Evolutionary conservation across 768 basidiomycete species (phyloP).

Genomic region (Coprinellus aureogranulatus): DNA sequence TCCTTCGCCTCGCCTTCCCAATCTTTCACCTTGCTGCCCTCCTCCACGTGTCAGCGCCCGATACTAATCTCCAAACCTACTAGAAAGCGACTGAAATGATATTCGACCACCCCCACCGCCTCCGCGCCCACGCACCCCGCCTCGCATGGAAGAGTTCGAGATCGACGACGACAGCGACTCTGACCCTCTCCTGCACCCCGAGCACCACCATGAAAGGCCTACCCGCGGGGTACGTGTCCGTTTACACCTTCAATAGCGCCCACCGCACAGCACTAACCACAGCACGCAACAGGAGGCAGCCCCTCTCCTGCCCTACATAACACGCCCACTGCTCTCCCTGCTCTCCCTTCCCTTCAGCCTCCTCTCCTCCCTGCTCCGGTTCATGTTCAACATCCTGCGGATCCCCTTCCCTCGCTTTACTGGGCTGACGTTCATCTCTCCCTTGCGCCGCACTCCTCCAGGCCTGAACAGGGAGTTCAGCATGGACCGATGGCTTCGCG

Average conservation of each 20-base stretch:
- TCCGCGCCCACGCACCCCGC: slow-evolving; percentile 1
- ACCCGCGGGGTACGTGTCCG: background rate
- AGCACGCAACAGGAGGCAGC: slow-evolving; percentile 11
- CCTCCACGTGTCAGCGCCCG: background rate
- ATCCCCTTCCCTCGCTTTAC: slow-evolving; percentile 63
- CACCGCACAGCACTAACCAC: slow-evolving; percentile 6
- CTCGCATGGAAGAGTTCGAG: slow-evolving; percentile 39
- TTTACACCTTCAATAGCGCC: too few species aligned
- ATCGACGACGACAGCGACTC: slow-evolving; percentile 41
- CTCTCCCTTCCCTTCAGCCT: slow-evolving; percentile 61
- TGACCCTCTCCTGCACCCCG: background rate
- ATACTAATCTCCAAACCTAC: background rate
- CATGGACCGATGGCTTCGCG: slow-evolving; percentile 73
- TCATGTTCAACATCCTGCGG: slow-evolving; percentile 64
- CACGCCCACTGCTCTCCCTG: slow-evolving; percentile 45
- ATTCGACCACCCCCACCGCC: slow-evolving; percentile 36
- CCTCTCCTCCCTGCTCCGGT: slow-evolving; percentile 58
- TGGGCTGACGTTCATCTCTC: slow-evolving; percentile 44
- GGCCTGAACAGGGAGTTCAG: slow-evolving; percentile 17
- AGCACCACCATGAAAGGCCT: background rate
- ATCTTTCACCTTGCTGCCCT: background rate
- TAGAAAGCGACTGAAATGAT: slow-evolving; percentile 63
- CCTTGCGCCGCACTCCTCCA: slow-evolving; percentile 33
- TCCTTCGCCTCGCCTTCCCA: background rate
- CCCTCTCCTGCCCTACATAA: slow-evolving; percentile 21